Base-by-base conservation (phyloP, 1,139 yeast genomes). In the Scheffersomyces cryptocercus region DNA sequence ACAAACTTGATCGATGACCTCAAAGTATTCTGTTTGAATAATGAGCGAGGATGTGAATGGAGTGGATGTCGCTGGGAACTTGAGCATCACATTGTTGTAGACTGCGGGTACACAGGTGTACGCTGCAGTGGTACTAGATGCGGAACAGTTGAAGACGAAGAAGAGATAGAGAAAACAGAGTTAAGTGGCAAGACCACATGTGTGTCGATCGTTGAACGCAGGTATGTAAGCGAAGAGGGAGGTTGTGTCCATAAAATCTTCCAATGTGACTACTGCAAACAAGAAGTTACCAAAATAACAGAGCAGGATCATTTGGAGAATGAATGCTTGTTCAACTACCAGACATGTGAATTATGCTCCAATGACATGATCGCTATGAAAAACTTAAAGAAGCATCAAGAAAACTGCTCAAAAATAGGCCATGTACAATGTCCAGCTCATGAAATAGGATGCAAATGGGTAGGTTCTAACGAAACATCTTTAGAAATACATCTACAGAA, bases 1-100 rank as follows among this genome's bases (percentile, higher is more conserved):
- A 62, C 77, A n/a, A 82, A 83, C 51, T 67, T 84, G 53, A 70
- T 83, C 1, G 87, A 83, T 55, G 88, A 84, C 42, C 67, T 84
- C 39, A 66, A 69, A 42, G 87, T 84, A 0, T 62, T 58, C 38
- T 85, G 90, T 55, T 69, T 83, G 41, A 79, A 81, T 52, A 44
- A 55, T 10, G 65, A 62, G 31, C 57, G 84, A 39, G 90, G 89
- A 0, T 84, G 90, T 58, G 60, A 52, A 1, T 79, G 84, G 82
- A 54, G 52, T 3, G 86, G 85, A 2, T 69, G 79, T 47, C 64
- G 88, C 28, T 83, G 89, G 86, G 75, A 79, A 43, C 54, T 83
- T 5, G 76, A 75, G 38, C 73, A 68, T 37, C 90, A 84, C 60
- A 65, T 81, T 2, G 39, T 64, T 6, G 59, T 61, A 2, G 79